A percentile compares a stretch with the other conserved stretches of the same genome.
phyloP scores from a whole-genome alignment of 352 stramenopile genomes.

The Discostella stelligera region DNA sequence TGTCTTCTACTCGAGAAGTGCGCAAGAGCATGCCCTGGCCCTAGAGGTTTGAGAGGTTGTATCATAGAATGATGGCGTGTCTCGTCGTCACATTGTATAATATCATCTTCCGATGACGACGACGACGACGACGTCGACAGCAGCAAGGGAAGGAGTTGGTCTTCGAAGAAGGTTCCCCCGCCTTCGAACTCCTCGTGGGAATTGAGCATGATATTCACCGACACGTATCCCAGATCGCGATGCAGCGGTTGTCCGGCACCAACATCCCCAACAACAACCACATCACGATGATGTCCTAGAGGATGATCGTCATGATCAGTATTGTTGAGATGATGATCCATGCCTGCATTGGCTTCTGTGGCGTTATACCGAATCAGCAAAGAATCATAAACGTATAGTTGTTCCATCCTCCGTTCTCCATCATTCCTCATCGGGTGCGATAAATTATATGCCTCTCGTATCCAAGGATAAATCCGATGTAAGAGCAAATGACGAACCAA shows the following conservation, averaged over 20 bases:
- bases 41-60: slow-evolving; percentile 34
- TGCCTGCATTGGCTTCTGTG: slow-evolving; percentile 30
- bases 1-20: slow-evolving; percentile 60
- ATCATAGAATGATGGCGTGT: not conserved
- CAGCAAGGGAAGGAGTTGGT: slow-evolving; percentile 35
- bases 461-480: slow-evolving; percentile 54
- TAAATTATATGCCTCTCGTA: slow-evolving; percentile 49
- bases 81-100: too few species aligned
- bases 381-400: slow-evolving; percentile 67
- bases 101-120: too few species aligned
- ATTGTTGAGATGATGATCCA: not conserved
- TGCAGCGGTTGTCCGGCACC: slow-evolving; percentile 70
- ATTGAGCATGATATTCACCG: slow-evolving; percentile 73
- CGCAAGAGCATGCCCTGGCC: slow-evolving; percentile 49
- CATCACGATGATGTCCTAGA: too few species aligned
- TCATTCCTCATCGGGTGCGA: slow-evolving; percentile 14
- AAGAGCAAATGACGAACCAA: slow-evolving; percentile 47
- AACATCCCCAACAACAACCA: not conserved
- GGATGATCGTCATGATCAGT: too few species aligned
- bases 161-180: slow-evolving; percentile 68
- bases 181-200: slow-evolving; percentile 48
- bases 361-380: slow-evolving; percentile 73
- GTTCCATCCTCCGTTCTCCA: slow-evolving; percentile 11
- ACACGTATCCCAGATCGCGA: slow-evolving; percentile 65
- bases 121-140: not conserved